Evolutionary conservation across 1,284 basidiomycete species (phyloP).

Genomic region (Heterobasidion parviporum): DNA sequence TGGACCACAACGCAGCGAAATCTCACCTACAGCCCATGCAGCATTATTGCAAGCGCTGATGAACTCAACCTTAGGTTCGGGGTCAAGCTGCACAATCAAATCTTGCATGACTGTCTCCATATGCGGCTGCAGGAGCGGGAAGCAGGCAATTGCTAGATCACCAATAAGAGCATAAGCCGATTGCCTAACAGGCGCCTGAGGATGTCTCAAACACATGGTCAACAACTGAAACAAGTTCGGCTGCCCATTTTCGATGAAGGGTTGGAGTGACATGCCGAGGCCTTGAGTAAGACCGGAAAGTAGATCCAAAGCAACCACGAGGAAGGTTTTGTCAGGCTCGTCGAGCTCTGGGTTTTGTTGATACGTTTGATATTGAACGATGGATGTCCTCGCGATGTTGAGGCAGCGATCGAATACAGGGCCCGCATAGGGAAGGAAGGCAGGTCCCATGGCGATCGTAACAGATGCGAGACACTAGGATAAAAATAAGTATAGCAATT

Average conservation of each 20-base stretch:
- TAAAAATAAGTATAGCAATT: slow-evolving; percentile 5
- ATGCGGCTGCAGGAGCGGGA: slow-evolving; percentile 75
- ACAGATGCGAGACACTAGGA: slow-evolving; percentile 92
- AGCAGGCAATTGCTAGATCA: slow-evolving; percentile 96
- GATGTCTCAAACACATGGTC: slow-evolving; percentile 85
- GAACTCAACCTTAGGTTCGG: slow-evolving; percentile 86
- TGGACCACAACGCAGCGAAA: slow-evolving; percentile 80
- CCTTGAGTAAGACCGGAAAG: slow-evolving; percentile 95
- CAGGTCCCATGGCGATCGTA: slow-evolving; percentile 91
- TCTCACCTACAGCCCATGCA: slow-evolving; percentile 99
- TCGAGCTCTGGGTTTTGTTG: slow-evolving; percentile 84
- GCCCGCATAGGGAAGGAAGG: slow-evolving; percentile 84
- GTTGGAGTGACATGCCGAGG: slow-evolving; percentile 71
- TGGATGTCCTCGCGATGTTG: slow-evolving; percentile 75
- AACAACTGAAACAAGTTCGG: slow-evolving; percentile 77
- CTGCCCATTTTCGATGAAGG: slow-evolving; percentile 58
- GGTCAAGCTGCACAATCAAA: slow-evolving; percentile 84
- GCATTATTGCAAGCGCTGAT: slow-evolving; percentile 98
- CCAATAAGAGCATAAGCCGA: slow-evolving; percentile 96
- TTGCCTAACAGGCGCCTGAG: slow-evolving; percentile 91
- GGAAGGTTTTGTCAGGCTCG: slow-evolving; percentile 91
- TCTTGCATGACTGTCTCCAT: slow-evolving; percentile 88
- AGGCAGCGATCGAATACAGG: slow-evolving; percentile 93
- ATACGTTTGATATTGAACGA: slow-evolving; percentile 76
- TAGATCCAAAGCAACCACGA: slow-evolving; percentile 95